Evolutionary conservation across 768 basidiomycete genomes (phyloP).

Genomic region (Trametes sanguinea): DNA sequence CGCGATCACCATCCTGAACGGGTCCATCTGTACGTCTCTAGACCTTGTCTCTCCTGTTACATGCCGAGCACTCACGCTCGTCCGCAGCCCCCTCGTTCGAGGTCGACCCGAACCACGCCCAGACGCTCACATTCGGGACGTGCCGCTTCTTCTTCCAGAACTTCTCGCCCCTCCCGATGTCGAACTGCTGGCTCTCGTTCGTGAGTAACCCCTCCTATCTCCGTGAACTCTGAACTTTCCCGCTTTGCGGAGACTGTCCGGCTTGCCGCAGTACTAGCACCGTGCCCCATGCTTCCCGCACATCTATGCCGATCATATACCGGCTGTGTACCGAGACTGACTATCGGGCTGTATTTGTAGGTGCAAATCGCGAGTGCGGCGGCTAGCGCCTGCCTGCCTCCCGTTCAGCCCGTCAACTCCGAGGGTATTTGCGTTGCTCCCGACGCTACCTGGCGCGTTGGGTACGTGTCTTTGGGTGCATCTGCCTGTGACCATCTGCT

Average conservation of each 20-base stretch:
- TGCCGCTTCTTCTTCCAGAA: slow-evolving; percentile 30
- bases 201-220: not conserved
- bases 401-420: slow-evolving; percentile 23
- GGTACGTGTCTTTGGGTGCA: slow-evolving; percentile 7
- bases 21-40: slow-evolving; percentile 14
- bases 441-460: slow-evolving; percentile 19
- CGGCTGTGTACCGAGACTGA: not conserved
- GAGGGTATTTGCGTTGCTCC: slow-evolving; percentile 16
- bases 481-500: not conserved
- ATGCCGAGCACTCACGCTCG: not conserved
- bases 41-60: not conserved
- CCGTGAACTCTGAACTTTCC: not conserved
- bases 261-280: not conserved
- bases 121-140: slow-evolving; percentile 28
- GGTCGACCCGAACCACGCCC: slow-evolving; percentile 13
- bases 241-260: not conserved
- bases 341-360: not conserved
- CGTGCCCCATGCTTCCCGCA: too few relatives aligned
- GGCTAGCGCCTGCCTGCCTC: slow-evolving; percentile 24
- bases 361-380: slow-evolving; percentile 19
- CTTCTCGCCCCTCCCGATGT: slow-evolving; percentile 17
- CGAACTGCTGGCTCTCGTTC: slow-evolving; percentile 25
- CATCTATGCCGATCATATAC: too few relatives aligned
- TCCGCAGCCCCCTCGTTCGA: slow-evolving; percentile 21
- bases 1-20: slow-evolving; percentile 24